Evolutionary conservation across 208 protist species (phyloP).

Genomic region (Pavlovales sp.): DNA sequence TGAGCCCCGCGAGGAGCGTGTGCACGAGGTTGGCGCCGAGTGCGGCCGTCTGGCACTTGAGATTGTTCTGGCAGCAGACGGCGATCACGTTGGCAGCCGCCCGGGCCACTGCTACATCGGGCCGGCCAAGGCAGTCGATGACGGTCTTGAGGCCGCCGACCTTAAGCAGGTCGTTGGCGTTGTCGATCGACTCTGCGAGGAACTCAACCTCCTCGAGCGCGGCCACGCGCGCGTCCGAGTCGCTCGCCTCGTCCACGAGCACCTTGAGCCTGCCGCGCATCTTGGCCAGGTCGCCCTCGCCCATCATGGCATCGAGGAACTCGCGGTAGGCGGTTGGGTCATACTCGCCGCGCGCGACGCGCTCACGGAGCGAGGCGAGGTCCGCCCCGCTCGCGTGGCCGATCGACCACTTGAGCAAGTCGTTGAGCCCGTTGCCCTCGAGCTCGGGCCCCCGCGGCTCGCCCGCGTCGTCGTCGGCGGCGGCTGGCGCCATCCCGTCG

Average conservation of each 20-base stretch:
- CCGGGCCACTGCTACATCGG: neutral
- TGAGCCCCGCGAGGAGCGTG: neutral
- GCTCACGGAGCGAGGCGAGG: neutral
- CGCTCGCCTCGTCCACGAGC: neutral
- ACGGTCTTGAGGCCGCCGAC: neutral
- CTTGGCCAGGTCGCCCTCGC: neutral
- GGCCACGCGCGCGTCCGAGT: neutral
- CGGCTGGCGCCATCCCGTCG: neutral
- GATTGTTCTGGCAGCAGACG: neutral
- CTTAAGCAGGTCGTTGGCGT: neutral
- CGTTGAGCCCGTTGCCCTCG: neutral
- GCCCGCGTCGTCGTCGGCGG: too few relatives aligned
- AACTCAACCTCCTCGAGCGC: neutral
- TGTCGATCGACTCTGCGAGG: neutral
- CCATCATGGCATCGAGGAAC: neutral
- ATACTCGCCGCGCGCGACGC: neutral
- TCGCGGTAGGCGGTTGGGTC: neutral
- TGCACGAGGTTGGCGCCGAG: neutral
- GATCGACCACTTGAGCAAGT: neutral
- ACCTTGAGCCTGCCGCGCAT: neutral
- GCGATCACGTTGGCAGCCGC: neutral
- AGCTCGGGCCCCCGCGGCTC: too few relatives aligned
- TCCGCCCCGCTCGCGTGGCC: neutral
- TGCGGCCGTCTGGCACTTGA: neutral
- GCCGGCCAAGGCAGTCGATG: neutral